Conservation (phyloP, 441 rosid species). For the Iberis amara region DNA sequence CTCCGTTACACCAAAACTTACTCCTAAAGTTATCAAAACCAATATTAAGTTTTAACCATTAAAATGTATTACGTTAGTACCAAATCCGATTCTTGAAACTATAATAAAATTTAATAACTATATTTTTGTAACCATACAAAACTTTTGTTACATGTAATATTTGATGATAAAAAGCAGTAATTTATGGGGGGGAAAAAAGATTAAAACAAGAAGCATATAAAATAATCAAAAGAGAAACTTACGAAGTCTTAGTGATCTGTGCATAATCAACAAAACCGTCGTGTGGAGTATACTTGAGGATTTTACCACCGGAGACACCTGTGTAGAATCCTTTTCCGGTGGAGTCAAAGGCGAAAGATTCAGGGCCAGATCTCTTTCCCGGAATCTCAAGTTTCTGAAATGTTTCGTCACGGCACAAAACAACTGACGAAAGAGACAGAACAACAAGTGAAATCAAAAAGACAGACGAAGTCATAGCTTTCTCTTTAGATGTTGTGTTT, state of each 20-base stretch:
- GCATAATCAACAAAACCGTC: conserved; percentile 28
- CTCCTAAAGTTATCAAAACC: conserved; percentile 25
- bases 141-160: no score
- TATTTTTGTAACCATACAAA: no score
- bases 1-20: conserved; percentile 31
- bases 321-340: conserved; percentile 27
- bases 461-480: conserved; percentile 20
- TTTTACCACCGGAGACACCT: conserved; percentile 35
- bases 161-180: no score
- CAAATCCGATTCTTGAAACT: background rate
- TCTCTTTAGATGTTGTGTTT: background rate
- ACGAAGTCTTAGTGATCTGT: conserved; percentile 20
- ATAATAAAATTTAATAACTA: no score
- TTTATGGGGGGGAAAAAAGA: no score
- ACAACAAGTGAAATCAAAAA: conserved; percentile 23
- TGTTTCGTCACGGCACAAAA: conserved; percentile 15
- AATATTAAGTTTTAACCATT: background rate
- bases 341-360: conserved; percentile 29
- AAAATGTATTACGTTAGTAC: background rate
- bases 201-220: no score
- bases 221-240: conserved; percentile 15
- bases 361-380: conserved; percentile 29
- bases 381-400: conserved; percentile 27
- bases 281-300: conserved; percentile 28
- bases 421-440: conserved; percentile 27